These are phyloP conservation scores for Pyricularia sp. DNA, from an alignment of 2,329 filamentous ascomycete genomes.

Conservation along the genomic window DNA sequence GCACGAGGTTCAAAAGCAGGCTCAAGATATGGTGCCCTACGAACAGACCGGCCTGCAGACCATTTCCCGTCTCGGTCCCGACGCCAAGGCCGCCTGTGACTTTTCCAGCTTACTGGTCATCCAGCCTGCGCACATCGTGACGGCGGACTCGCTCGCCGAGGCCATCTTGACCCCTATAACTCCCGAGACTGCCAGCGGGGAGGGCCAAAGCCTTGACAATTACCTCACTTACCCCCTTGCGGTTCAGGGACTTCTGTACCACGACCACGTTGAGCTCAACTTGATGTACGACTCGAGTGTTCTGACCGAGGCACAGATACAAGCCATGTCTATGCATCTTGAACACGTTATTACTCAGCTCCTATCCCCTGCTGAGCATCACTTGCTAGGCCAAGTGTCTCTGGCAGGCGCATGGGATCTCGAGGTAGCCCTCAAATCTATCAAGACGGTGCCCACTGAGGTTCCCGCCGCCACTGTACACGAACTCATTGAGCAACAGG, in stretches of 20 bases:
- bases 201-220: neutral
- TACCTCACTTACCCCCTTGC: neutral
- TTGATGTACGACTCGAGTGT: neutral
- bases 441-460: neutral
- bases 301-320: neutral
- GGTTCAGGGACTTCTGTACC: neutral
- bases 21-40: neutral
- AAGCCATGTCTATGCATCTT: neutral
- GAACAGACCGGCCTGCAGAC: constrained; percentile 1
- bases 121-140: neutral
- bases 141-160: neutral
- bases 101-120: constrained; percentile 1
- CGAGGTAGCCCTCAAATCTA: neutral
- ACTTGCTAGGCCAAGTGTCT: neutral
- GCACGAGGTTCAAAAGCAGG: neutral
- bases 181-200: neutral
- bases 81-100: neutral
- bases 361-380: neutral
- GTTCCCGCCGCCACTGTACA: neutral
- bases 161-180: neutral
- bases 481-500: neutral
- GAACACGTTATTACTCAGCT: neutral
- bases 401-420: neutral
- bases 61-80: neutral
- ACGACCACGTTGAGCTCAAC: neutral